Conservation (phyloP, 441 rosid genomes). For the Hura crepitans region DNA sequence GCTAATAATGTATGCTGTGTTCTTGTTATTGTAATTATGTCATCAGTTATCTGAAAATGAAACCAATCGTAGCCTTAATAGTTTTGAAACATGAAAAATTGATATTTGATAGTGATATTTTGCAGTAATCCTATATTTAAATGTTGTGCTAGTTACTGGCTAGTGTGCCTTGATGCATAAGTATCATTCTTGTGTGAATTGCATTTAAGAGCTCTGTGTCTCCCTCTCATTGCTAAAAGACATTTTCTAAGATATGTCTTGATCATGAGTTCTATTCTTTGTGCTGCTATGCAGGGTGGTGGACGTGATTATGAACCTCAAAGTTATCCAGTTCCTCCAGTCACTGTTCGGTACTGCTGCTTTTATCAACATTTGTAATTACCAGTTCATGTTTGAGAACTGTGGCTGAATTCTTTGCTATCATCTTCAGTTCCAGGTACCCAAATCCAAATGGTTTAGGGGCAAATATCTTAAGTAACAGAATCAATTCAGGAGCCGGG, state of each 20-base stretch:
- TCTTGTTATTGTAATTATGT: background rate
- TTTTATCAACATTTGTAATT: conserved; percentile 8
- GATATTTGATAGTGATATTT: conserved; percentile 2
- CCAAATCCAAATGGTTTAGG: conserved; percentile 33
- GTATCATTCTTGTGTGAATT: background rate
- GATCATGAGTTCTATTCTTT: conserved; percentile 8
- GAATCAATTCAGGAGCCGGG: conserved; percentile 33
- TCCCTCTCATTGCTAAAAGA: background rate
- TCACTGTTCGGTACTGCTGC: conserved; percentile 36
- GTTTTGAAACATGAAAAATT: background rate
- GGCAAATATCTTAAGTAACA: conserved; percentile 31
- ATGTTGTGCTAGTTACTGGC: background rate
- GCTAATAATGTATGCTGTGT: background rate
- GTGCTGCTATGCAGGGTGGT: conserved; percentile 39
- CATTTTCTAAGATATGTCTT: background rate
- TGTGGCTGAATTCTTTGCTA: conserved; percentile 11
- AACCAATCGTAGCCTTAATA: background rate
- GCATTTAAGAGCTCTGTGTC: background rate
- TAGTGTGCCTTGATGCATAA: background rate
- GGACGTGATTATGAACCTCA: conserved; percentile 39
- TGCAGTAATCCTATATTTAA: background rate
- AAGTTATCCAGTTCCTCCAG: conserved; percentile 37
- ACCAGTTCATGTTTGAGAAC: conserved; percentile 1
- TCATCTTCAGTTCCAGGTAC: conserved; percentile 29
- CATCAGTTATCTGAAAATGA: background rate